These are phyloP conservation scores for Prunus kanzakura DNA, from an alignment of 306 rosid species.

Conservation along the genomic window DNA sequence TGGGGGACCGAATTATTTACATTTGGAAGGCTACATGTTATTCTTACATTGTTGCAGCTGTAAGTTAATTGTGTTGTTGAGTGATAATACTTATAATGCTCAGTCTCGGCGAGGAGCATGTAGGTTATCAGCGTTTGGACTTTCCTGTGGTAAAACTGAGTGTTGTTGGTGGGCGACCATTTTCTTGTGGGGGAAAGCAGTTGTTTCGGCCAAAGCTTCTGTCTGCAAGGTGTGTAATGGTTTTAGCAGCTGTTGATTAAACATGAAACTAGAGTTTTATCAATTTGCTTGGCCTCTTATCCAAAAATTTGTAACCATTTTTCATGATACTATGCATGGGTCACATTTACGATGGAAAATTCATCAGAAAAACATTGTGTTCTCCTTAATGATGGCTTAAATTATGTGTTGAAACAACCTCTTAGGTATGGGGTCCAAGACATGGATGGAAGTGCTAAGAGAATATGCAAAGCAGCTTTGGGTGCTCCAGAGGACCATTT, in stretches of 20 bases:
- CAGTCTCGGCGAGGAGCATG: conserved; percentile 87
- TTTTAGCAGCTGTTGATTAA: background rate
- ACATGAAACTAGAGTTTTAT: background rate
- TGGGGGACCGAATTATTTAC: background rate
- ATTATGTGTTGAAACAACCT: background rate
- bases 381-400: background rate
- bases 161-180: conserved; percentile 89
- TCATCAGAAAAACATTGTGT: background rate
- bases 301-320: background rate
- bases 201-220: conserved; percentile 60
- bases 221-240: conserved; percentile 64
- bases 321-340: background rate
- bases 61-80: background rate
- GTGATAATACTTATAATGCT: conserved; percentile 29
- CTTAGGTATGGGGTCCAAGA: conserved; percentile 55
- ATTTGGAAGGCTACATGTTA: background rate
- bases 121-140: conserved; percentile 68
- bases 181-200: conserved; percentile 67
- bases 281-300: background rate
- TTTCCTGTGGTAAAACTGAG: conserved; percentile 69
- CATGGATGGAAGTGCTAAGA: conserved; percentile 70
- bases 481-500: conserved; percentile 61
- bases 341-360: background rate
- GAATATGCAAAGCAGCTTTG: conserved; percentile 61
- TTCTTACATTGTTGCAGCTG: conserved; percentile 14